A percentile compares a stretch with the other conserved stretches of the same genome.
These are phyloP conservation scores for Chalciporus sp. DNA, from an alignment of 1,284 basidiomycete genomes.

Conservation along the genomic window DNA sequence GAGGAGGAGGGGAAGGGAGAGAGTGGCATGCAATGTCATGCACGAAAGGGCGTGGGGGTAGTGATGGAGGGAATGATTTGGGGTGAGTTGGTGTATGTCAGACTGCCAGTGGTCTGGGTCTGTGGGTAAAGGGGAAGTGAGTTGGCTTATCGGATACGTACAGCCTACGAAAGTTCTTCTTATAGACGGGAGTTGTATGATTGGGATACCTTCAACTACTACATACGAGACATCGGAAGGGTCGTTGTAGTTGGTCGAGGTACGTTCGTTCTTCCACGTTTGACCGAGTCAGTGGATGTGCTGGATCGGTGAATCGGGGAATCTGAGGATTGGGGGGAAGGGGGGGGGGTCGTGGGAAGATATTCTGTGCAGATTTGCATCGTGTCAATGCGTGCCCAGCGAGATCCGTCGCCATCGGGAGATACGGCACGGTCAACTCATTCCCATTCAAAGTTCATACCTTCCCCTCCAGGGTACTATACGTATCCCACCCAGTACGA, in stretches of 20 bases:
- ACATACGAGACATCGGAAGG: conserved; percentile 9
- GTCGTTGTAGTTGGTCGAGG: conserved; percentile 12
- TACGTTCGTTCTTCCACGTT: conserved; percentile 21
- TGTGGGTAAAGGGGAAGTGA: conserved; percentile 32
- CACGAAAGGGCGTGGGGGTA: conserved; percentile 27
- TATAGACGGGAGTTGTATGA: conserved; percentile 14
- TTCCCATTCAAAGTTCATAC: conserved; percentile 19
- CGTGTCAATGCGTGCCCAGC: conserved; percentile 35
- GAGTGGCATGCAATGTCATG: conserved; percentile 1
- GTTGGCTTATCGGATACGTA: conserved; percentile 14
- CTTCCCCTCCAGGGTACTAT: conserved; percentile 15
- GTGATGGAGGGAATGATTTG: conserved; percentile 25
- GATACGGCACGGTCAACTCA: conserved; percentile 42
- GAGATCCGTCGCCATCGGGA: conserved; percentile 61
- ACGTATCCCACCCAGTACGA: conserved; percentile 8
- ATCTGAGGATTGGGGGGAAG: conserved; percentile 17
- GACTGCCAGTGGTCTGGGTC: conserved; percentile 26
- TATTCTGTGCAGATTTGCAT: conserved; percentile 33
- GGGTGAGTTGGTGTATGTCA: conserved; percentile 25
- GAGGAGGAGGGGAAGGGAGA: conserved; percentile 29
- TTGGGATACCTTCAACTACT: conserved; percentile 4
- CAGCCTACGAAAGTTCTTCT: conserved; percentile 27
- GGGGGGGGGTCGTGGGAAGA: conserved; percentile 33
- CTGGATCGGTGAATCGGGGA: conserved; percentile 34
- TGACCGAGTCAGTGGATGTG: neutral